Evolutionary conservation across 2,329 filamentous ascomycete species (phyloP), one percentile per base, ranked within the genome.

Genomic region (Fusarium goolgardi): DNA sequence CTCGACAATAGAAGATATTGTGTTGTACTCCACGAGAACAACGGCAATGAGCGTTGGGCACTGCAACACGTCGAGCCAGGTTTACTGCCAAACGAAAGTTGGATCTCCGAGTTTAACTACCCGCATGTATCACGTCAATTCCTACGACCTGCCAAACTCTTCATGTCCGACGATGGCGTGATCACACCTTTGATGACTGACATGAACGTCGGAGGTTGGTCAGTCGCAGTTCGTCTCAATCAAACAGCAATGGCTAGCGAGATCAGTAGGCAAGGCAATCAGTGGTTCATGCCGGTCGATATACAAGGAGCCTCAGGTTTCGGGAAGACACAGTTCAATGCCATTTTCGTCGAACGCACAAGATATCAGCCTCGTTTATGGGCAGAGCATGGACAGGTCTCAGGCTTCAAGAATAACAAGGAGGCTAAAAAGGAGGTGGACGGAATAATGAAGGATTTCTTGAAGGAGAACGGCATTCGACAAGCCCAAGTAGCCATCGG

Each of bases 161-260:
- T 50, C 29, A 34, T 69, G 5, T 70, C 69, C 6, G 64, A 71
- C 20, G 59, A 71, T 23, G 55, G 65, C 20, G 45, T 61, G 6
- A 51, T 72, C 20, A 60, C 66, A 6, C 59, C 69, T 13, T 45
- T 64, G 15, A 63, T 72, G 16, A 63, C 59, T 4, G 69, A 71
- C 15, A 59, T 56, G 11, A 59, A 41, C 8, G 39, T 68, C 12
- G 66, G 66, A 3, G 34, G 44, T 2, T 72, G 60, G 69, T 44
- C 51, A 21, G 50, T 44, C 35, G 54, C 44, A 4, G 44, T 57
- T 1, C 51, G 55, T 6, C 34, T 66, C 21, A 57, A 59, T 9
- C 23, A 21, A 47, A 4, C 25, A n/a, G 12, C 53, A 43, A 20
- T 60, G 25, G 18, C 4, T 2, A 34, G 59, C 18, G 32, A 34